These are phyloP conservation scores for Keqinozyma sinolaborantium DNA, from an alignment of 1,139 yeast genomes.

Conservation along the genomic window DNA sequence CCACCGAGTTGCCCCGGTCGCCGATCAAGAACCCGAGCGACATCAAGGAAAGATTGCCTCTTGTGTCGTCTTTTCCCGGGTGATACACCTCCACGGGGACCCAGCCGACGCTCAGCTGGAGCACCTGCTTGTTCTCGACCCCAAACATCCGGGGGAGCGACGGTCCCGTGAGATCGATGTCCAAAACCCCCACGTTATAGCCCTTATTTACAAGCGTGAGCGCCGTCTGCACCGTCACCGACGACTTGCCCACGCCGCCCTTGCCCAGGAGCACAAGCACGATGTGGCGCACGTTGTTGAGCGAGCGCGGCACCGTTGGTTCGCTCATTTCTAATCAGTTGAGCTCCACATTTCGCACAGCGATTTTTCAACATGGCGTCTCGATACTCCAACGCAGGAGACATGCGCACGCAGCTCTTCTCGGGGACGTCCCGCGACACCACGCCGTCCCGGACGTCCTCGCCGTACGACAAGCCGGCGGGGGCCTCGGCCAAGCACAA, in stretches of 20 bases:
- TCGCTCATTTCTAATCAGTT: neutral
- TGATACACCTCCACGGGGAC: conserved; percentile 64
- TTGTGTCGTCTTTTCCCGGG: conserved; percentile 21
- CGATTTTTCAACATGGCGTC: conserved; percentile 19
- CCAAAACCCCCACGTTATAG: conserved; percentile 83
- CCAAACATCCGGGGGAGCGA: conserved; percentile 97
- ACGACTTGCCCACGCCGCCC: conserved; percentile 85
- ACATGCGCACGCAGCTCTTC: conserved; percentile 45
- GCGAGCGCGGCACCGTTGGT: conserved; percentile 40
- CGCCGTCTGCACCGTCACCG: conserved; percentile 92
- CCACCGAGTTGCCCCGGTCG: conserved; percentile 85
- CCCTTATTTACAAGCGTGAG: conserved; percentile 69
- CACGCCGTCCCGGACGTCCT: conserved; percentile 32
- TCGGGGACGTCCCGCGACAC: conserved; percentile 22
- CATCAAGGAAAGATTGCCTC: conserved; percentile 59
- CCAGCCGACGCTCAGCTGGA: conserved; percentile 86
- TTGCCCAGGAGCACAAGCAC: conserved; percentile 43
- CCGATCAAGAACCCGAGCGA: conserved; percentile 87
- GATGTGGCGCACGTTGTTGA: conserved; percentile 66
- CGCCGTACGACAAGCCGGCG: conserved; percentile 50
- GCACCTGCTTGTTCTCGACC: conserved; percentile 73
- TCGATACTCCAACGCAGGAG: conserved; percentile 35
- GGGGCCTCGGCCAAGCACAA: conserved; percentile 40
- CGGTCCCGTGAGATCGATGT: conserved; percentile 95
- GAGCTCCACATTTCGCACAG: neutral